Evolutionary conservation across 176 grass and related monocot genomes (phyloP).

Genomic region (Musa troglodytarum): DNA sequence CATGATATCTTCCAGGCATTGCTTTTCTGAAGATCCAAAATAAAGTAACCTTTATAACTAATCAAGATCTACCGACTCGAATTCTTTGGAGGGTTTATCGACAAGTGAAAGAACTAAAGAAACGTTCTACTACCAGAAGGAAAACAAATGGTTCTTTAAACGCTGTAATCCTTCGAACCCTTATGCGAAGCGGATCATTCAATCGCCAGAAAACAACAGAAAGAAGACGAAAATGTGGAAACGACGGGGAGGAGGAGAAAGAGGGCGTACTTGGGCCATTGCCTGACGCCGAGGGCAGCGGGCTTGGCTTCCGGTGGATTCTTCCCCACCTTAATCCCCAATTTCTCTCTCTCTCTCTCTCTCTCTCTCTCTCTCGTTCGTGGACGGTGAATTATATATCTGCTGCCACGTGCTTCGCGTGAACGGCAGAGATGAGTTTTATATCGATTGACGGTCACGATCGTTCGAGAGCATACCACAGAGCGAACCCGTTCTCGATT

Average conservation of each 20-base stretch:
- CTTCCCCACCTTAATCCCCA: constrained; percentile 71
- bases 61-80: background rate
- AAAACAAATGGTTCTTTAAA: background rate
- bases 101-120: background rate
- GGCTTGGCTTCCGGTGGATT: constrained; percentile 77
- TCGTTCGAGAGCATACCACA: too few species aligned
- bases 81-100: background rate
- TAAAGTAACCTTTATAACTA: too few species aligned
- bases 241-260: background rate
- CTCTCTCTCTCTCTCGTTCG: background rate
- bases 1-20: too few species aligned
- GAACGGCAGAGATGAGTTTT: too few species aligned
- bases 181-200: background rate
- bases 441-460: too few species aligned
- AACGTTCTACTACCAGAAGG: background rate
- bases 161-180: background rate
- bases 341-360: constrained; percentile 37
- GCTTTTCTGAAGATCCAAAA: too few species aligned
- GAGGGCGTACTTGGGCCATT: constrained; percentile 62
- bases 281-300: constrained; percentile 59
- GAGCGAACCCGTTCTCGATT: too few species aligned
- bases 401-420: too few species aligned
- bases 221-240: background rate
- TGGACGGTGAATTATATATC: too few species aligned
- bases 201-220: background rate